phyloP scores from a whole-genome alignment of 768 basidiomycete species.

The Roridomyces roridus region DNA sequence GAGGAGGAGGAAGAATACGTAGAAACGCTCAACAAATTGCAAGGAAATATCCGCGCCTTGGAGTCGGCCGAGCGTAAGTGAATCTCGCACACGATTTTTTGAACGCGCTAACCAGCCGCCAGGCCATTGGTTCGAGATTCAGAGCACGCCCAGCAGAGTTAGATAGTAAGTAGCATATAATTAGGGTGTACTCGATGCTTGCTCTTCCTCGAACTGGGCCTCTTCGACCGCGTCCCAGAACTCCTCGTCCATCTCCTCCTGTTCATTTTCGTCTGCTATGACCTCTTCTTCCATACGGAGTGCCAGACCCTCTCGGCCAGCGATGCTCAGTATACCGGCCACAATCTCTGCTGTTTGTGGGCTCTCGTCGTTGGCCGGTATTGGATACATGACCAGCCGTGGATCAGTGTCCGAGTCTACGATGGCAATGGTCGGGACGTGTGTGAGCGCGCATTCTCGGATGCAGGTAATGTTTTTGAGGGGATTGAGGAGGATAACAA shows the following conservation, averaged over 20 bases:
- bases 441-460: constrained; percentile 86
- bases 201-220: neutral
- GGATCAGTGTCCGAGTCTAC: constrained; percentile 97
- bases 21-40: constrained; percentile 95
- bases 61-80: constrained; percentile 87
- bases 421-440: constrained; percentile 93
- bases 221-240: constrained; percentile 15
- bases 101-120: constrained; percentile 28
- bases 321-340: constrained; percentile 88
- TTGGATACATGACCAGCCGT: constrained; percentile 95
- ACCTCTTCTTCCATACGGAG: constrained; percentile 44
- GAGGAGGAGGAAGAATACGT: constrained; percentile 97
- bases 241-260: constrained; percentile 22
- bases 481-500: constrained; percentile 92
- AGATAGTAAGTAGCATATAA: constrained; percentile 15
- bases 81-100: constrained; percentile 4
- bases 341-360: constrained; percentile 90
- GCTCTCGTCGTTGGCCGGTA: constrained; percentile 98
- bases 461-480: constrained; percentile 84
- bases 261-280: constrained; percentile 31
- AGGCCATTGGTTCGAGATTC: constrained; percentile 72
- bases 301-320: constrained; percentile 75
- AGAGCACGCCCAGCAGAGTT: constrained; percentile 15
- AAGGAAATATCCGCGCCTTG: constrained; percentile 84
- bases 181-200: constrained; percentile 3